Evolutionary conservation across 495 filamentous ascomycete species (phyloP), one percentile per base, ranked within the genome.

Genomic region (Penicillium odoratum): DNA sequence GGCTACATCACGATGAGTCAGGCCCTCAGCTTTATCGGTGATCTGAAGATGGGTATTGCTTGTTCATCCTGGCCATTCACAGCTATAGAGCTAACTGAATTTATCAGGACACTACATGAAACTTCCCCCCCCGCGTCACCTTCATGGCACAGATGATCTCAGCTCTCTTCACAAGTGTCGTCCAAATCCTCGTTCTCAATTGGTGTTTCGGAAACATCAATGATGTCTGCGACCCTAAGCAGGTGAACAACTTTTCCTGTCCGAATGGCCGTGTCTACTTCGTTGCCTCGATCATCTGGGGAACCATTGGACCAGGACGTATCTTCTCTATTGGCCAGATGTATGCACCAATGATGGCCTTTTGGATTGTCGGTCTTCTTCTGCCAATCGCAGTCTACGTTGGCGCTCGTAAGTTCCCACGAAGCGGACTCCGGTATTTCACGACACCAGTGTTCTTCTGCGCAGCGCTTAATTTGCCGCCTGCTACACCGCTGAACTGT

Each of bases 261-360:
- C 85, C 85, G 26, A 82, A 83, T 56, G 83, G 82, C 31, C 80
- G 83, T 26, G 80, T 83, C 28, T 85, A 85, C 68, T 88, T 85
- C 69, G 80, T 78, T 30, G 78, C 74, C 46, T 81, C 78, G 15
- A 73, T 84, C 4, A 81, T 82, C 58, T 84, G 81, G 81, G 81
- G 81, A 48, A 61, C 77, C 44, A 82, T 84, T 53, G 81, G 79
- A 0, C 79, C 79, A 0, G 53, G 66, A 28, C 76, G 78, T 21
- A 82, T 84, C 60, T 82, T 84, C 69, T 79, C 77, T 0, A 60
- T 69, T 3, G 78, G 78, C 30, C 66, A 77, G 36, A 66, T 80
- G 16, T 83, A 84, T 65, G 59, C 63, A 0, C 57, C 67, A 0
- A 63, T 83, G 26, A 68, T 79, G 59, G 81, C 63, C 58, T 84